Base-by-base conservation (phyloP, 2,329 filamentous ascomycete species). In the Penicillium sp. region DNA sequence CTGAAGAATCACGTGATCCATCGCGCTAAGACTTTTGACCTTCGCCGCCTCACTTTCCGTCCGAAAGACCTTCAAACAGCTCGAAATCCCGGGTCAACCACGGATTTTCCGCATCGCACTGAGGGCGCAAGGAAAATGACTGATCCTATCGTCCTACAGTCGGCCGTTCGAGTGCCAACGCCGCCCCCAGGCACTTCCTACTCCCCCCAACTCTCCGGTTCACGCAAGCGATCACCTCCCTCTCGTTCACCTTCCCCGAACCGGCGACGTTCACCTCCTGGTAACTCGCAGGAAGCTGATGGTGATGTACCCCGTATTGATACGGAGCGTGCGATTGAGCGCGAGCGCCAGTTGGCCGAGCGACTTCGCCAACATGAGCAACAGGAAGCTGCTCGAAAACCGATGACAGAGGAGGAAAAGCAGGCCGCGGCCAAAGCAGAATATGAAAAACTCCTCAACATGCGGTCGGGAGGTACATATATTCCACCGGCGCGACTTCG, bases 401-500 rank as follows among this genome's bases (percentile, higher is more conserved):
- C 83, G n/a, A 77, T 85, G 51, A 86, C 84, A 3, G 92, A 91
- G 71, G 92, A 92, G 76, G 89, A 93, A 78, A 96, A 96, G 79
- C 92, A 94, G 79, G 91, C 89, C 26, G 89, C 89, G 46, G 91
- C 92, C 48, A 96, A 96, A 81, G 91, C 93, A 67, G 93, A 97
- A 82, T 96, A 97, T 80, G 90, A 96, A 79, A 94, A 94, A 80
- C 86, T 98, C 64, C 82, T 97, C 69, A 95, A 87, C 67, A 94
- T 96, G 87, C 91, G 95, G 68, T 97, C 93, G 52, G 95, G 95
- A 67, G 95, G 95, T 69, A 96, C 93, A 26, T 99, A 99, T 76
- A 96, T 99, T 64, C 95, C 95, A 21, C 95, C 95, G 0, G 94
- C 94, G 56, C 87, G 92, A 69, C 83, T 99, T 73, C 88, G 93